These are phyloP conservation scores for Gossypium raimondii DNA, from an alignment of 345 rosid genomes.

Conservation along the genomic window DNA sequence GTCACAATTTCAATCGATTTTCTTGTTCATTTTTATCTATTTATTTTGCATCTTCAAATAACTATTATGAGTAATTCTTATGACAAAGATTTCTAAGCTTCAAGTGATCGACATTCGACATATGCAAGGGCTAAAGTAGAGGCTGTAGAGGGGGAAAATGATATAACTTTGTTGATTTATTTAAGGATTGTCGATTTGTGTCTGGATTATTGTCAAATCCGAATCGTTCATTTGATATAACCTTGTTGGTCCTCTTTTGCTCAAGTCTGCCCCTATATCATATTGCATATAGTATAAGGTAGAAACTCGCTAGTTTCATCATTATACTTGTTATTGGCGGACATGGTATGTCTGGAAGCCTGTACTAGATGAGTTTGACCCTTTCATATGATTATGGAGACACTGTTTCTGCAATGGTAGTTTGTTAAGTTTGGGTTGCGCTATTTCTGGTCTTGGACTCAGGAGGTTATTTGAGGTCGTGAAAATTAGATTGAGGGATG, in stretches of 20 bases:
- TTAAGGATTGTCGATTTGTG: slow-evolving; percentile 15
- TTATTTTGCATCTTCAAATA: neutral
- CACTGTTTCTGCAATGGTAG: neutral
- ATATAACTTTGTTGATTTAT: slow-evolving; percentile 10
- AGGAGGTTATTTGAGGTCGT: neutral
- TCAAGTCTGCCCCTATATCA: neutral
- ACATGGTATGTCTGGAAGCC: neutral
- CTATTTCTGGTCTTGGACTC: neutral
- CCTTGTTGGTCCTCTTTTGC: slow-evolving; percentile 11
- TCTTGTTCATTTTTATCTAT: too few species aligned
- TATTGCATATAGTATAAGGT: slow-evolving; percentile 1
- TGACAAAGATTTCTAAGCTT: slow-evolving; percentile 1
- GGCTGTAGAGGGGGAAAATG: neutral
- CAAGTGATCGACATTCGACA: neutral
- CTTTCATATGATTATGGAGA: neutral
- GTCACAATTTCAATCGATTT: too few species aligned
- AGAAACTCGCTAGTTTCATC: neutral
- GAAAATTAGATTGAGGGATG: neutral
- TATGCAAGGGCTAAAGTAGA: neutral
- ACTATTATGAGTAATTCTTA: neutral
- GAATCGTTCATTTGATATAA: neutral
- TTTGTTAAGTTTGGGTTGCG: neutral
- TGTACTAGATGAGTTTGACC: neutral
- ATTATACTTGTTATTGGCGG: neutral
- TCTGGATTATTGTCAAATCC: slow-evolving; percentile 22